Conservation (phyloP, 2,329 filamentous ascomycete species). For the Fusarium anguioides region DNA sequence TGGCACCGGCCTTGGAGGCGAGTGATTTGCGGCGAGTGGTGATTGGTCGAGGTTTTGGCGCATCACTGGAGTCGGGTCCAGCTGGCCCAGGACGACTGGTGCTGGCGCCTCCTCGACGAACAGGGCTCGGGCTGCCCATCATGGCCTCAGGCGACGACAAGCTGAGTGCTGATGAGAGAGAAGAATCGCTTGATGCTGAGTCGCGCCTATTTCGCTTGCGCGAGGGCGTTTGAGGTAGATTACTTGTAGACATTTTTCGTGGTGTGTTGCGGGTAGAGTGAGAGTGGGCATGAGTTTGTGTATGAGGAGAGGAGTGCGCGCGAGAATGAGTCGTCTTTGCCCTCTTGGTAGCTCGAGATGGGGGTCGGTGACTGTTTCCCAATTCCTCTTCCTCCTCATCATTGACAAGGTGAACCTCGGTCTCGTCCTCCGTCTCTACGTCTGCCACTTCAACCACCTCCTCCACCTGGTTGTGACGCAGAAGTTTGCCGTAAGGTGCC, state of each 20-base stretch:
- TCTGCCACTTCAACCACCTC: constrained; percentile 29
- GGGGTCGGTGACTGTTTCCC: constrained; percentile 14
- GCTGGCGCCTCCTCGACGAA: constrained; percentile 43
- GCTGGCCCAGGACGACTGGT: constrained; percentile 37
- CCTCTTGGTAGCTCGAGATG: constrained; percentile 51
- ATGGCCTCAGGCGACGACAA: constrained; percentile 54
- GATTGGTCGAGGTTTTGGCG: constrained; percentile 55
- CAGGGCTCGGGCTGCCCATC: constrained; percentile 45
- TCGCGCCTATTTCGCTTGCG: constrained; percentile 51
- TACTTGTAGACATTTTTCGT: constrained; percentile 43
- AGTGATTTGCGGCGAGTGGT: constrained; percentile 54
- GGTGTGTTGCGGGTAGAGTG: constrained; percentile 42
- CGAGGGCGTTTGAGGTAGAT: constrained; percentile 51
- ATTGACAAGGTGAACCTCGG: constrained; percentile 15
- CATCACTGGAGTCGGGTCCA: constrained; percentile 49
- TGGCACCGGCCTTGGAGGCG: constrained; percentile 50
- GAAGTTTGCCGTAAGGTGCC: constrained; percentile 62
- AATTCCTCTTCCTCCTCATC: constrained; percentile 22
- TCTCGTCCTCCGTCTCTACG: constrained; percentile 7
- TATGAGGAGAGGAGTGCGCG: constrained; percentile 34
- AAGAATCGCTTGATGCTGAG: constrained; percentile 57
- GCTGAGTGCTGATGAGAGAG: constrained; percentile 55
- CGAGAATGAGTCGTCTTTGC: constrained; percentile 49
- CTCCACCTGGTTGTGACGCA: constrained; percentile 50
- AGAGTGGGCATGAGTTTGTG: constrained; percentile 26